phyloP scores from a whole-genome alignment of 2,329 filamentous ascomycete genomes.

The Neofusicoccum parvum region DNA sequence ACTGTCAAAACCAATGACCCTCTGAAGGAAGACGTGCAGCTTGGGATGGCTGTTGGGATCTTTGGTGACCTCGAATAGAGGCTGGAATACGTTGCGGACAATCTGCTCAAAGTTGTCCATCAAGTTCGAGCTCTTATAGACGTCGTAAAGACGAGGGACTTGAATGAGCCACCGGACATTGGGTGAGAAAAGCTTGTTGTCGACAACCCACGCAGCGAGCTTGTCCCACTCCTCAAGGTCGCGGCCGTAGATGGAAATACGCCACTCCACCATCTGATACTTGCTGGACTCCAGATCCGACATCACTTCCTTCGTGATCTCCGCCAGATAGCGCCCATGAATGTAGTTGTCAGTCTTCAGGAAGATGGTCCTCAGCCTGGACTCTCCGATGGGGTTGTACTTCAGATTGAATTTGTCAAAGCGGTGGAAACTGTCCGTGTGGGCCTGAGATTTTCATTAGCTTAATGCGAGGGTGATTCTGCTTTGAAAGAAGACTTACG shows the following conservation, averaged over 20 bases:
- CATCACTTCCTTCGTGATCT: conserved; percentile 98
- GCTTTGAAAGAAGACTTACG: conserved; percentile 54
- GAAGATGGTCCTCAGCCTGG: conserved; percentile 94
- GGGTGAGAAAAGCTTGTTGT: conserved; percentile 97
- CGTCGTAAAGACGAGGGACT: conserved; percentile 89
- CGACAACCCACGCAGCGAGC: conserved; percentile 91
- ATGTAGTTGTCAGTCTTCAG: conserved; percentile 99
- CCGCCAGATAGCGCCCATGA: conserved; percentile 89
- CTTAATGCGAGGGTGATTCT: neutral
- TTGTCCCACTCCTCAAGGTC: conserved; percentile 96
- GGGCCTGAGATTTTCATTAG: conserved; percentile 59
- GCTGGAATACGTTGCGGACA: conserved; percentile 87
- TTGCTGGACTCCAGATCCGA: conserved; percentile 97
- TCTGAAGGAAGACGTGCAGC: conserved; percentile 89
- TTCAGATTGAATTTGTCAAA: conserved; percentile 99
- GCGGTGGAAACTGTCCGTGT: conserved; percentile 96
- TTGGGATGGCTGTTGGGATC: conserved; percentile 87
- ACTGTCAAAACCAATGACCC: conserved; percentile 95
- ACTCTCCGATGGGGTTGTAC: conserved; percentile 97
- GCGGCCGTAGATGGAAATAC: conserved; percentile 94
- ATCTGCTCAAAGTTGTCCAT: conserved; percentile 92
- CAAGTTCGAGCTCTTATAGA: conserved; percentile 86
- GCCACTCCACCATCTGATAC: conserved; percentile 99
- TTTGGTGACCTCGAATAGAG: conserved; percentile 90
- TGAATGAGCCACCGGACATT: conserved; percentile 98